Base-by-base conservation (phyloP, 352 stramenopile species). In the Peronospora belbahrii region DNA sequence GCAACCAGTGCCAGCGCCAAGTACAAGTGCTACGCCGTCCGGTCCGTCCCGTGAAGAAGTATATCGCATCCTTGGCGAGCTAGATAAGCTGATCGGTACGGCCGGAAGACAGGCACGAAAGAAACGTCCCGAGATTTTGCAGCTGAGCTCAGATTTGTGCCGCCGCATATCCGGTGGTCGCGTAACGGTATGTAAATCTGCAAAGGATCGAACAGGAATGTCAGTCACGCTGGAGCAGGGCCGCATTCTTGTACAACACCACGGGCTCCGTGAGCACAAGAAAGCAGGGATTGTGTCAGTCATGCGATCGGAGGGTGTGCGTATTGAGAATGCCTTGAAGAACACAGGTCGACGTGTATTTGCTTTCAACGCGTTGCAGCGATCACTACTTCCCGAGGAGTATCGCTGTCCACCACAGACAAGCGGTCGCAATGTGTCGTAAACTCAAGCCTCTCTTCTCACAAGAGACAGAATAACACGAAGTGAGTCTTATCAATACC, bases 131-230 rank as follows among this genome's bases (percentile, higher is more conserved):
- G 81, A 92, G 63, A 92, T 92, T 36, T 40, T 92, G n/a, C 78
- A 89, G 50, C 48, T 92, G 47, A 86, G 71, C 51, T 89, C 81
- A 2, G 81, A 92, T 42, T 56, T 92, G 24, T 89, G 78, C 52
- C 78, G 81, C 6, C 48, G 64, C 23, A 70, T 98, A 24, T 73
- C 84, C 7, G 94, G 79, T 17, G 92, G 90, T 2, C 85, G 88
- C 31, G 77, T 96, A 34, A 96, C 96, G 0, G 97, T 97, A 59
- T 98, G 95, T 57, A 98, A 98, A 55, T 96, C 76, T 31, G 94
- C 94, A n/a, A 98, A 98, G 66, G 94, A 98, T 65, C 85, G 95
- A 32, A 98, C 95, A 27, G 93, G 90, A 4, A 98, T 98, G 95
- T 95, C 95, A 7, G 85, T 98, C 30, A 98, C 94, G 28, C 85